Evolutionary conservation across 2,329 filamentous ascomycete species (phyloP).

Genomic region (Claviceps cyperi): DNA sequence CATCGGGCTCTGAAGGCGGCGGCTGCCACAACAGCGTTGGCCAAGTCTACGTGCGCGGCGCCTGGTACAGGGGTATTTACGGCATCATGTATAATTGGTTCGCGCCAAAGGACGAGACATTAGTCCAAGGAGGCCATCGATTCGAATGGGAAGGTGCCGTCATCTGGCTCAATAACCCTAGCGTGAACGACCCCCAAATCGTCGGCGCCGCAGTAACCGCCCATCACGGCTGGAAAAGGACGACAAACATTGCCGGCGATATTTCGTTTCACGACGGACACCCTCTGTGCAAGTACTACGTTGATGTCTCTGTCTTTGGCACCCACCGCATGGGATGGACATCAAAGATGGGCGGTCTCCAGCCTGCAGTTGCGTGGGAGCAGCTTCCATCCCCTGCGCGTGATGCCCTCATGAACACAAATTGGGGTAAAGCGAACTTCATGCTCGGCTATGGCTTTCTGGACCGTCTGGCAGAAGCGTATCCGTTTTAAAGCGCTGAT

Average conservation of each 20-base stretch:
- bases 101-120: neutral
- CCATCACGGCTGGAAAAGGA: neutral
- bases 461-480: neutral
- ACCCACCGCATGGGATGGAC: neutral
- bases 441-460: neutral
- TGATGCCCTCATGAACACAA: neutral
- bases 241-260: neutral
- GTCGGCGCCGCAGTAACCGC: neutral
- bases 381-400: neutral
- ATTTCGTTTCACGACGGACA: neutral
- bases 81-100: neutral
- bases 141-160: neutral
- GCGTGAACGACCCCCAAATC: accelerated
- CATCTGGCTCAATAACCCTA: neutral
- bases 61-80: neutral
- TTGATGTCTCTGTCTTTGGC: neutral
- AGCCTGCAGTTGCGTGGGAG: neutral
- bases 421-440: neutral
- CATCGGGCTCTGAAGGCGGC: neutral
- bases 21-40: neutral
- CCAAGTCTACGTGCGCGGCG: neutral
- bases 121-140: neutral
- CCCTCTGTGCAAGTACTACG: neutral
- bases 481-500: neutral
- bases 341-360: neutral